Conservation (phyloP, 192 early-diverging fungal genomes). For the Linderina pennispora region DNA sequence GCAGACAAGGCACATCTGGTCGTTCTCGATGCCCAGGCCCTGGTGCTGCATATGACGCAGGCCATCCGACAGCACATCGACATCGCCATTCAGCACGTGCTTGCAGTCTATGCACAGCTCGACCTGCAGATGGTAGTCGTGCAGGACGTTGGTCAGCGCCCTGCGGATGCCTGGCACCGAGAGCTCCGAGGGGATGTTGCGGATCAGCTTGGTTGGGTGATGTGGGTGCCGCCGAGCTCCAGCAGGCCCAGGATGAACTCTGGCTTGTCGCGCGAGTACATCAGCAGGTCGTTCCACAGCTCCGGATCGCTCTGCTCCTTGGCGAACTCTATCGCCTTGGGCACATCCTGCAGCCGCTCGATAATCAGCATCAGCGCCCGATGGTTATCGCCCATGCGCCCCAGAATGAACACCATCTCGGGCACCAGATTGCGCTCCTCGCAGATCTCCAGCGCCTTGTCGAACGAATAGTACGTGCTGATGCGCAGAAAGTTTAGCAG, state of each 20-base stretch:
- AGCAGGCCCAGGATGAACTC: constrained; percentile 90
- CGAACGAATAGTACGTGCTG: constrained; percentile 70
- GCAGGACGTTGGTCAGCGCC: constrained; percentile 81
- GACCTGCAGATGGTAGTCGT: constrained; percentile 88
- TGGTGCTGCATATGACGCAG: constrained; percentile 62
- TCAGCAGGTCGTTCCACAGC: constrained; percentile 93
- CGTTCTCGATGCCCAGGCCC: constrained; percentile 54
- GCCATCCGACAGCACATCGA: constrained; percentile 67
- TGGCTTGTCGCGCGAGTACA: constrained; percentile 95
- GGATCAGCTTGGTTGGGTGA: constrained; percentile 75
- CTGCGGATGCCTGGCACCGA: constrained; percentile 74
- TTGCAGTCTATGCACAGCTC: constrained; percentile 87
- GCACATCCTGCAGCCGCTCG: constrained; percentile 80
- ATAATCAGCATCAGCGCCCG: constrained; percentile 92
- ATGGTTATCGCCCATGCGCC: constrained; percentile 96
- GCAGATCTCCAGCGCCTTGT: constrained; percentile 66
- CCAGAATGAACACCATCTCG: constrained; percentile 96
- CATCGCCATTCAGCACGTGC: constrained; percentile 85
- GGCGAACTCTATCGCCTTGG: constrained; percentile 95
- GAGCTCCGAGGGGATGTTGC: constrained; percentile 72
- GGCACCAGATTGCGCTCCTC: constrained; percentile 84
- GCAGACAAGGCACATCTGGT: constrained; percentile 32
- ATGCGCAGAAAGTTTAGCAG: constrained; percentile 81
- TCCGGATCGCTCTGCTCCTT: constrained; percentile 95
- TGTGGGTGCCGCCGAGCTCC: constrained; percentile 82